These are phyloP conservation scores for Termitomyces sp. DNA, from an alignment of 768 basidiomycete genomes.

Conservation along the genomic window DNA sequence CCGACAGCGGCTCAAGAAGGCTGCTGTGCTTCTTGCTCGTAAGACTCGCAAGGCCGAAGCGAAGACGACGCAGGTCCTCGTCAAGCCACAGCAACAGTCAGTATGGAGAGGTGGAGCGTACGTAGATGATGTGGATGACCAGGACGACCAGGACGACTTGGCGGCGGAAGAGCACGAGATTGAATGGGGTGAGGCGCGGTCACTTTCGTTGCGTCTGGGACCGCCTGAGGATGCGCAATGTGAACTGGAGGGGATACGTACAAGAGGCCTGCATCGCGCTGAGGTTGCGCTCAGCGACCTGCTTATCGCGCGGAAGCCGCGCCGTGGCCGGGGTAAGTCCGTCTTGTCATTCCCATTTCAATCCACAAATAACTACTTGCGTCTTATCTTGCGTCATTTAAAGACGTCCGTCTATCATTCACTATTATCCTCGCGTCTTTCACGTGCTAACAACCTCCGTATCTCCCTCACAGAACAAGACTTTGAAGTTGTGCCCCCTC, in stretches of 20 bases:
- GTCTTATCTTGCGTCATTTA: neutral
- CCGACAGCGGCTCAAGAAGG: conserved; percentile 39
- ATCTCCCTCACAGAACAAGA: conserved; percentile 32
- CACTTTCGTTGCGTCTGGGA: neutral
- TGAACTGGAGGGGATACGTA: neutral
- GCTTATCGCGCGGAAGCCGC: conserved; percentile 29
- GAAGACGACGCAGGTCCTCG: neutral
- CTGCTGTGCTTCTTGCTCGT: conserved; percentile 31
- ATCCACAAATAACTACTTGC: neutral
- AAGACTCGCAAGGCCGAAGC: conserved; percentile 25
- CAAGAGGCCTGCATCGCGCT: neutral
- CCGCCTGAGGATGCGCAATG: neutral
- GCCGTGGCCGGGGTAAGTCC: conserved; percentile 35
- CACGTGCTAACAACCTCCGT: neutral
- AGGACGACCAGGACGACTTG: neutral
- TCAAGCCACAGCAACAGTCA: neutral
- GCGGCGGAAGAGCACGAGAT: conserved; percentile 11
- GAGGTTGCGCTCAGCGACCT: conserved; percentile 16
- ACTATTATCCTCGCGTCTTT: neutral
- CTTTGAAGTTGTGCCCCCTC: conserved; percentile 50
- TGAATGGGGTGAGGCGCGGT: conserved; percentile 5
- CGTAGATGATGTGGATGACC: neutral
- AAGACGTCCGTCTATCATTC: neutral
- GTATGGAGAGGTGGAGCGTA: neutral
- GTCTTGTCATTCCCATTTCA: neutral